phyloP scores from a whole-genome alignment of 163 green algal species.

The Chlamydomonas reinhardtii region DNA sequence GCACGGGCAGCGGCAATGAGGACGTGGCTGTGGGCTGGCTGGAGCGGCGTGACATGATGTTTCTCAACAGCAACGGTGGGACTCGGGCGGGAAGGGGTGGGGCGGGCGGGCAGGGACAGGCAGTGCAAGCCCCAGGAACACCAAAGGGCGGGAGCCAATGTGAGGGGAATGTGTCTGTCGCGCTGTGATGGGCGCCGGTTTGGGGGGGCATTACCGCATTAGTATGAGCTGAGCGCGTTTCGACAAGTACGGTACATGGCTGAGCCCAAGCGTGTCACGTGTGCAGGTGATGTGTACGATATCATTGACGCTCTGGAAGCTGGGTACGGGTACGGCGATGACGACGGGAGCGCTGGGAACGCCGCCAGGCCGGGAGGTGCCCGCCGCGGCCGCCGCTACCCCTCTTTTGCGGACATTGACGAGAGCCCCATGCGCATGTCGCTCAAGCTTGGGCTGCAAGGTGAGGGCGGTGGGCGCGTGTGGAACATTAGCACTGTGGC shows the following conservation, averaged over 20 bases:
- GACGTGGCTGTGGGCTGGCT: conserved; percentile 38
- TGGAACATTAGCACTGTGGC: too few species aligned
- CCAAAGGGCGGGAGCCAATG: too few species aligned
- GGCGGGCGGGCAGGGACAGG: background rate
- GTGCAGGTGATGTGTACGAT: conserved; percentile 67
- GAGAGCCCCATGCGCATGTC: conserved; percentile 19
- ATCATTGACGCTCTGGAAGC: conserved; percentile 59
- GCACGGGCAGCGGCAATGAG: background rate
- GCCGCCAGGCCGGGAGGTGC: background rate
- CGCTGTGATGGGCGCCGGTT: too few species aligned
- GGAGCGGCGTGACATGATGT: conserved; percentile 66
- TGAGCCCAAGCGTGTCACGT: too few species aligned
- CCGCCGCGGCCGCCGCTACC: background rate
- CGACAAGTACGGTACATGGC: too few species aligned
- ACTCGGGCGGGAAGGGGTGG: background rate
- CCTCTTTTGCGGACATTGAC: conserved; percentile 2
- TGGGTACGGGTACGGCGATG: background rate
- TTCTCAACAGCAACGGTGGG: conserved; percentile 76
- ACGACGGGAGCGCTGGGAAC: too few species aligned
- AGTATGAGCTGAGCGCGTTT: too few species aligned
- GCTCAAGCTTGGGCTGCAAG: conserved; percentile 52
- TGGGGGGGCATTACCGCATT: too few species aligned
- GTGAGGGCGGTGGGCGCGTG: conserved; percentile 1
- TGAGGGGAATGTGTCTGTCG: too few species aligned
- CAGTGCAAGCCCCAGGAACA: conserved; percentile 14